Conservation (phyloP, 495 filamentous ascomycete genomes). For the Tuber umbilicatum region DNA sequence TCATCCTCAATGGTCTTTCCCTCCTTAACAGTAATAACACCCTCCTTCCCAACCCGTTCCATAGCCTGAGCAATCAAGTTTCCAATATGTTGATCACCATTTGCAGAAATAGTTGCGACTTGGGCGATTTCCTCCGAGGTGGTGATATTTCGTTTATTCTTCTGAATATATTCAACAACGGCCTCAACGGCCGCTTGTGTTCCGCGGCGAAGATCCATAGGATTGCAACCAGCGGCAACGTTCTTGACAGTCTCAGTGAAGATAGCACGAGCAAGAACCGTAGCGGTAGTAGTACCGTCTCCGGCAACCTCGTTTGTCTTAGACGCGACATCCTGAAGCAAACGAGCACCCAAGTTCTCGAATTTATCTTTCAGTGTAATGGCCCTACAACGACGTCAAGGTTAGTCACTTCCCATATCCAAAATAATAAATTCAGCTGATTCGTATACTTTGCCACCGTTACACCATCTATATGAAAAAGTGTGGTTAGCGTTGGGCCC, state of each 20-base stretch:
- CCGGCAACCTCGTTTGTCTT: constrained; percentile 99
- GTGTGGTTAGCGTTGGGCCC: constrained; percentile 41
- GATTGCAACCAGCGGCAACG: constrained; percentile 98
- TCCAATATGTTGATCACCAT: constrained; percentile 93
- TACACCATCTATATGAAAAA: constrained; percentile 36
- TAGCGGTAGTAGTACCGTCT: constrained; percentile 97
- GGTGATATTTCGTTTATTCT: constrained; percentile 94
- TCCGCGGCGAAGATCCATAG: constrained; percentile 94
- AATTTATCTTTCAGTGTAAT: constrained; percentile 97
- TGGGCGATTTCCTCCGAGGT: constrained; percentile 96
- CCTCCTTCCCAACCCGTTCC: constrained; percentile 99
- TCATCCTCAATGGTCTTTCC: constrained; percentile 98
- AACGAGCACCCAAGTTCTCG: constrained; percentile 94
- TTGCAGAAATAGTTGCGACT: constrained; percentile 95
- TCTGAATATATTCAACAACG: constrained; percentile 84
- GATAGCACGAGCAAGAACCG: constrained; percentile 93
- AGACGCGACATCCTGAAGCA: constrained; percentile 94
- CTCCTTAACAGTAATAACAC: constrained; percentile 99
- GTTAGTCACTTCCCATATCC: constrained; percentile 28
- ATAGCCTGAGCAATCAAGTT: constrained; percentile 94
- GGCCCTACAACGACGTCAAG: constrained; percentile 48
- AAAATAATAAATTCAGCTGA: neutral
- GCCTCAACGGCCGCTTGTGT: constrained; percentile 94
- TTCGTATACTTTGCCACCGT: constrained; percentile 41
- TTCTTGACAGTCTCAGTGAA: constrained; percentile 99